Evolutionary conservation across 192 early-diverging fungal species (phyloP), one percentile per base, ranked within the genome.

Genomic region (Radiomyces spectabilis): DNA sequence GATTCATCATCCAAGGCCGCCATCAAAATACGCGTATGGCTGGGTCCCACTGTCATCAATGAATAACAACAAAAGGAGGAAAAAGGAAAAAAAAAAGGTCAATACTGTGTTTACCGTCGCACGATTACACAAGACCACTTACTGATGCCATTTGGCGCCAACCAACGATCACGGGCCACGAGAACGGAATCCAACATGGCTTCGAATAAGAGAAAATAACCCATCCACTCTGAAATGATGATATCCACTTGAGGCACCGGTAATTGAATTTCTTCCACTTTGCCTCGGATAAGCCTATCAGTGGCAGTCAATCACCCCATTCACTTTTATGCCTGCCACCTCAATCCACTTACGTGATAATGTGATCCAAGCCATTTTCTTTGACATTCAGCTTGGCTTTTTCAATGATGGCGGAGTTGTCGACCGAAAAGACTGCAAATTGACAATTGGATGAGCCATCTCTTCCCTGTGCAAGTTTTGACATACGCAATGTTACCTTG

Each of bases 161-260:
- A 69, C 75, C 80, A 92, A 55, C 81, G 75, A 71, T 94, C 87
- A 44, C 91, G 78, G 4, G 91, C 91, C 24, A 80, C 76, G 24
- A 94, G 66, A 16, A 94, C 91, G 2, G 89, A 89, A 64, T 94
- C 91, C 50, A 94, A 71, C 91, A 94, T 94, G 50, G 86, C 86
- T 65, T 94, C 91, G 68, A 85, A 94, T 26, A 94, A 66, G 21
- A 93, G 73, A 61, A 93, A 93, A 67, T 93, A 93, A 10, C 91
- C 91, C 91, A 94, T 94, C 91, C 91, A 94, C 63, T 94, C 91
- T 2, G 87, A 89, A 6, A 94, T 78, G 60, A 94, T 92, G 27
- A 90, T 84, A 44, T 94, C 91, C 10, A 94, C 91, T 18, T 73
- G 67, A 26, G 75, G 62, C 6, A 88, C 87, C 10, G 91, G 91